Base-by-base conservation (phyloP, 306 rosid species). In the Lotus japonicus region DNA sequence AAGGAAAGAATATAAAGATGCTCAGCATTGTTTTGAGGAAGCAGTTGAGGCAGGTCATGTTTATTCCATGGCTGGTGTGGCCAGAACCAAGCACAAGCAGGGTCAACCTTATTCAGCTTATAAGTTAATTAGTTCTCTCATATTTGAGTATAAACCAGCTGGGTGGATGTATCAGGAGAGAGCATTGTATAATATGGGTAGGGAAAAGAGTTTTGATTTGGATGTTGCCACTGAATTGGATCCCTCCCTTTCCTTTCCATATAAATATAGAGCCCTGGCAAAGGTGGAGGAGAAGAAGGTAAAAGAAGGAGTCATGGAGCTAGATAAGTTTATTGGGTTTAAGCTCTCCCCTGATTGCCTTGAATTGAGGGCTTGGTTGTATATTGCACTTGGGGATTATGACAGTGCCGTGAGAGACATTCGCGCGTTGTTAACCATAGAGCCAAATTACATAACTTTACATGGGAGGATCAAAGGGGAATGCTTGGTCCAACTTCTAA, bases 101-200 rank as follows among this genome's bases (percentile, higher is more conserved):
- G 95, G 97, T 36, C 92, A 91, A 41, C 92, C 83, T 23, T 82
- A 83, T 81, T 84, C 95, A 2, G 95, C 97, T 2, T 86, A 86
- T 36, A 86, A 82, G 73, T 56, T 86, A 62, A 84, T 91, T 60
- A 81, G 87, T 74, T 88, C 92, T 31, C 75, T 88, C 50, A 83
- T 88, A 15, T 83, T 83, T 4, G 87, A 81, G 78, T 56, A 83
- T 69, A 88, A 75, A 60, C 90, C 88, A 36, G 87, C 77, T 2
- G 97, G 97, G 56, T 91, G 97, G 97, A 91, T 91, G 97, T 88
- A 84, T 70, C 95, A 91, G 75, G 97, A 88, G 66, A 83, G 95
- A 13, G 83, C 95, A 23, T 68, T 91, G 10, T 88, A 91, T 68
- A 84, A 82, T 18, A 73, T 83, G 26, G 97, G 97, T 50, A 88